These are phyloP conservation scores for Pichia pseudocactophila DNA, from an alignment of 805 yeast genomes.

Conservation along the genomic window DNA sequence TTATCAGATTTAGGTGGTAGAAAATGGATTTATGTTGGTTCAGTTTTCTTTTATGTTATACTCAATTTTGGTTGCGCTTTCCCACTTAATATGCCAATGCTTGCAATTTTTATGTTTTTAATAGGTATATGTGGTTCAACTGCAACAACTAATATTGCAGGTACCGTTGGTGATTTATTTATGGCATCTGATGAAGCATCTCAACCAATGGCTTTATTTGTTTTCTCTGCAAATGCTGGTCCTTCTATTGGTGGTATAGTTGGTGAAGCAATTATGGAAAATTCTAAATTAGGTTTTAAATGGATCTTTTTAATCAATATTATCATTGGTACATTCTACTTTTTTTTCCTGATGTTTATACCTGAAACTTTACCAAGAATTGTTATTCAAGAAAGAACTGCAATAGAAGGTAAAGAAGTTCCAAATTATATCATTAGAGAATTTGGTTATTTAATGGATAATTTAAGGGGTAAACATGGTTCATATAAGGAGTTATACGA, in stretches of 20 bases:
- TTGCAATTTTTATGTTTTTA: slow-evolving; percentile 27
- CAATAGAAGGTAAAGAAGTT: slow-evolving; percentile 18
- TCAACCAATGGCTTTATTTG: slow-evolving; percentile 30
- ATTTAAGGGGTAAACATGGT: slow-evolving; percentile 15
- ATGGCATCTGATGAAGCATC: slow-evolving; percentile 29
- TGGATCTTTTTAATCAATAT: slow-evolving; percentile 29
- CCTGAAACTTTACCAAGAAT: slow-evolving; percentile 31
- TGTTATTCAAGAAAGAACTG: slow-evolving; percentile 26
- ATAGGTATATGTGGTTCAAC: slow-evolving; percentile 28
- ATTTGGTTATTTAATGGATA: slow-evolving; percentile 14
- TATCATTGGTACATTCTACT: slow-evolving; percentile 23
- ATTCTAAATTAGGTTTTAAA: slow-evolving; percentile 22
- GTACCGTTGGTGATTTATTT: slow-evolving; percentile 30
- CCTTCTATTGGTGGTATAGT: slow-evolving; percentile 30
- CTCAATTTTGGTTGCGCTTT: slow-evolving; percentile 30
- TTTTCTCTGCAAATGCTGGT: slow-evolving; percentile 29
- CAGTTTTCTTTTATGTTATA: slow-evolving; percentile 22
- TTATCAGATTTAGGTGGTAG: slow-evolving; percentile 30
- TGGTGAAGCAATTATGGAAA: slow-evolving; percentile 29
- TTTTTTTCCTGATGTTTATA: slow-evolving; percentile 18
- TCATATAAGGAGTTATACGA: slow-evolving; percentile 13
- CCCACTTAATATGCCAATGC: slow-evolving; percentile 26
- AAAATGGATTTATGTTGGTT: slow-evolving; percentile 29
- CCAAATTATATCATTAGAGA: slow-evolving; percentile 23
- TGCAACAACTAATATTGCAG: slow-evolving; percentile 29